Evolutionary conservation across 2,329 filamentous ascomycete species (phyloP), one percentile per base, ranked within the genome.

Genomic region (Hymenoscyphus repandus): DNA sequence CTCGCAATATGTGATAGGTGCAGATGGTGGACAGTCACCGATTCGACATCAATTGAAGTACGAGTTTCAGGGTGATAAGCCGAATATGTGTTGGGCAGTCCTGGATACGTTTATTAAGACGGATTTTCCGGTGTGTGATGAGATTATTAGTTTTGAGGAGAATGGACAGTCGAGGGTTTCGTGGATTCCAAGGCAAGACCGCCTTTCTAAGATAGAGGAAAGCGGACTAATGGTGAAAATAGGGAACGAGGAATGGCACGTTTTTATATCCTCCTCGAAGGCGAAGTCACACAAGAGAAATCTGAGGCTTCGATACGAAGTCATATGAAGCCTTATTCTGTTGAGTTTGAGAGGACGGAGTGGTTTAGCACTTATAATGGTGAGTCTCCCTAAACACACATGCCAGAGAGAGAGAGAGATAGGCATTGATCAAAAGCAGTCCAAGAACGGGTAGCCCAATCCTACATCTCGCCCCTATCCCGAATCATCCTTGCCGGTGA

Each of bases 351-450:
- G 1, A 66, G 66, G 46, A 72, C 71, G 0, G 74, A 76, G 43
- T 76, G 74, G 74, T 76, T 74, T 58, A 75, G 72, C 54, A 74
- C 72, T 4, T 76, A 75, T 43, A 70, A 73, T 31, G 70, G 73
- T 72, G 61, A 51, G 68, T 46, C 36, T 12, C n/a, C 13, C 34
- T n/a, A n/a, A n/a, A n/a, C n/a, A n/a, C n/a, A n/a, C n/a, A n/a
- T n/a, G n/a, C n/a, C n/a, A n/a, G n/a, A n/a, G n/a, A n/a, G n/a
- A n/a, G n/a, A n/a, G 32, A 30, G 2, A 18, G 27, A n/a, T n/a
- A 22, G 10, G 20, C 17, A 12, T 11, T 22, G 3, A 40, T 6
- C 36, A 2, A 15, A 10, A 38, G 17, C 20, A 53, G 47, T 53
- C 6, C 47, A 53, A 41, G 47, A 53, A 47, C 36, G 51, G n/a